Base-by-base conservation (phyloP, 768 basidiomycete genomes). In the Baorangia bicolor region DNA sequence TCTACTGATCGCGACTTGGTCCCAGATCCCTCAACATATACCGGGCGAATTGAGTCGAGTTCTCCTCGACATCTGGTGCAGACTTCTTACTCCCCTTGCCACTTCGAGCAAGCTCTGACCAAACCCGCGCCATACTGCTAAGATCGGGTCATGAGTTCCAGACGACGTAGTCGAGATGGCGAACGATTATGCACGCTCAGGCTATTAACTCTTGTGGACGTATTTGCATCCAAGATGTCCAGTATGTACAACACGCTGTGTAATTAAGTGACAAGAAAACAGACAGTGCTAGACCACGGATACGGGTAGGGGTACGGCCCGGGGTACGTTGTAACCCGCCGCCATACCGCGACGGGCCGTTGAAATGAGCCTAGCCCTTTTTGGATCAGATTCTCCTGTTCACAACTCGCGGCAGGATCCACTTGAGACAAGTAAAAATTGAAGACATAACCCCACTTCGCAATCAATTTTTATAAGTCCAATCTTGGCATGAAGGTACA, bases 21-120 rank as follows among this genome's bases (percentile, higher is more conserved):
- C 34, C 21, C 25, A 70, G 70, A 66, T 70, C 14, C 69, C 69
- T 8, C 69, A 70, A 27, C 61, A 65, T 11, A 25, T 42, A 4
- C 73, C 72, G 0, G 64, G 58, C 5, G 55, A 63, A 35, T 53
- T 74, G 27, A 63, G 66, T 8, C 61, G 60, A 25, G 61, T 51
- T 13, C 51, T 74, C 42, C 63, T 70, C 27, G 53, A 69, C n/a
- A 55, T 66, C 25, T 61, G 70, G 49, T 41, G 30, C 23, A 55
- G 23, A 47, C 39, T 61, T 4, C 18, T 53, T 31, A 16, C 8
- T 5, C 49, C 47, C 14, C 7, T 13, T 21, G 38, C 51, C 27
- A 25, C 13, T 13, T 27, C 28, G 4, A 56, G 57, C 59, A 66
- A 56, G 38, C 65, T 67, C 20, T 64, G 53, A 67, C n/a, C 9